phyloP scores from a whole-genome alignment of 2,329 filamentous ascomycete species.

The Rosellinia necatrix region DNA sequence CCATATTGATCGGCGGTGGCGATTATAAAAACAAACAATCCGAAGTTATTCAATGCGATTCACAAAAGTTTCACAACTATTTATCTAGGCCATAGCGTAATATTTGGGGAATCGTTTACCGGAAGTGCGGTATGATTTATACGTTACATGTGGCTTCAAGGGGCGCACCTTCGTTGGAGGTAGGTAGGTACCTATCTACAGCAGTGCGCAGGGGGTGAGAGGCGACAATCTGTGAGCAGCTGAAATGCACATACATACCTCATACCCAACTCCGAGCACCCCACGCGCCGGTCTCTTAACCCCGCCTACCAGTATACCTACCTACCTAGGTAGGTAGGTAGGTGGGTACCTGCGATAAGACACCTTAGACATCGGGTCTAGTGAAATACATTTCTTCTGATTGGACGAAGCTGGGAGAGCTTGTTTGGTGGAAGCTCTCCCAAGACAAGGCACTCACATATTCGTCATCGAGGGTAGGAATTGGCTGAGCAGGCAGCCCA shows the following conservation, averaged over 20 bases:
- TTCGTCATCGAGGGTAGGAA: slow-evolving; percentile 38
- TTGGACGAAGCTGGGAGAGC: slow-evolving; percentile 20
- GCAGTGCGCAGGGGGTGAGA: too few relatives aligned
- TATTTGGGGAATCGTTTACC: too few relatives aligned
- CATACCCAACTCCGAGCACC: too few relatives aligned
- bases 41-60: neutral
- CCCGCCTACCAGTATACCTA: too few relatives aligned
- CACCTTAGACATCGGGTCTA: too few relatives aligned
- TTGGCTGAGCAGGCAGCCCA: slow-evolving; percentile 15
- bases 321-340: neutral
- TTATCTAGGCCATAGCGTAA: too few relatives aligned
- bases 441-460: slow-evolving; percentile 24
- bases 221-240: too few relatives aligned
- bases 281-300: too few relatives aligned
- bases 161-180: neutral
- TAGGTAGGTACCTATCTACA: neutral
- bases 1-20: neutral
- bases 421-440: slow-evolving; percentile 5
- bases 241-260: neutral
- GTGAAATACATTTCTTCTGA: slow-evolving; percentile 15
- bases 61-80: too few relatives aligned
- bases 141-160: too few relatives aligned
- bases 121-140: too few relatives aligned
- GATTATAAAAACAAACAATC: neutral
- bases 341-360: too few relatives aligned